Evolutionary conservation across 176 grass and related monocot species (phyloP).

Genomic region (Paspalum notatum): DNA sequence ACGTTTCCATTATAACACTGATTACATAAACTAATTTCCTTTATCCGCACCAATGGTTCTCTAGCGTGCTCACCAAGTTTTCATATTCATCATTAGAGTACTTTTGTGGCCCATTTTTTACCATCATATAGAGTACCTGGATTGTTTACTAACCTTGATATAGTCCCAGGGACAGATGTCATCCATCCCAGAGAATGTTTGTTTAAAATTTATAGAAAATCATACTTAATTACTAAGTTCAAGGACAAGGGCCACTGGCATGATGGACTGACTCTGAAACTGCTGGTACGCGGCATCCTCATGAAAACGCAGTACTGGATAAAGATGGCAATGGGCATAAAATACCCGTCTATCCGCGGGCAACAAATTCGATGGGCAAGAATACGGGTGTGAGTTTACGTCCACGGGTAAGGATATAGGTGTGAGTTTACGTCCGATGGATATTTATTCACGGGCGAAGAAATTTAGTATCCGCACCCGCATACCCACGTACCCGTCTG

Average conservation of each 20-base stretch:
- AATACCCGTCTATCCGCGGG: no score
- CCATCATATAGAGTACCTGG: no score
- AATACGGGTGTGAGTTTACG: no score
- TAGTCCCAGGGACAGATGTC: neutral
- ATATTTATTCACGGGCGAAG: no score
- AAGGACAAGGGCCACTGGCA: neutral
- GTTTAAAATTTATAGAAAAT: neutral
- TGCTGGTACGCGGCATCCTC: neutral
- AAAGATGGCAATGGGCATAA: no score
- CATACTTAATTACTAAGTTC: neutral
- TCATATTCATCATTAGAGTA: conserved; percentile 11
- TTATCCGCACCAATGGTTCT: conserved; percentile 37
- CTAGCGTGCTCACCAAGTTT: conserved; percentile 34
- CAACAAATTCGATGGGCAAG: no score
- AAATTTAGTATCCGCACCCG: no score
- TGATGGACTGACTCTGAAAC: neutral
- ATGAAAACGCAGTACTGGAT: neutral
- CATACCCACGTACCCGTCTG: no score
- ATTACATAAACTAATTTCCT: neutral
- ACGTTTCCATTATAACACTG: neutral
- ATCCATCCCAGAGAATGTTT: neutral
- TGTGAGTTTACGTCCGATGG: no score
- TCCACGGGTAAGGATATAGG: no score
- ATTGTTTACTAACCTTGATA: no score
- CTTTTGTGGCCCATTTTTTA: neutral